Percentiles rank a stretch among this genome's conserved stretches.
Conservation (phyloP, 1,284 basidiomycete genomes). For the Coriolopsis trogii region DNA sequence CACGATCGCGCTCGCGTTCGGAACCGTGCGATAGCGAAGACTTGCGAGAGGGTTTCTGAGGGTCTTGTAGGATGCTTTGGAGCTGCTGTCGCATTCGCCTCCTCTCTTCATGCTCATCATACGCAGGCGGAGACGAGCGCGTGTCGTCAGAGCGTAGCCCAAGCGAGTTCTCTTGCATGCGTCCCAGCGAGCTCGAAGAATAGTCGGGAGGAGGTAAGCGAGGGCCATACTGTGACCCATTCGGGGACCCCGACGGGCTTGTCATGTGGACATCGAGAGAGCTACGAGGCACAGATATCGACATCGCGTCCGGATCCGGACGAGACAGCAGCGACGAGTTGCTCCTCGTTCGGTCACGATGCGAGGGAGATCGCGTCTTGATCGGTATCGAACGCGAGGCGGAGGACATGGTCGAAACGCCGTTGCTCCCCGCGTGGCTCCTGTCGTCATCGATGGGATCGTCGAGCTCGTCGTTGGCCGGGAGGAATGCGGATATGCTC, state of each 20-base stretch:
- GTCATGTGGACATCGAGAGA: conserved; percentile 35
- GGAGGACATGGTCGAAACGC: conserved; percentile 9
- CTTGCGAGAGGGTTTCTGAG: conserved; percentile 9
- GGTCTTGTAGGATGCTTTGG: conserved; percentile 24
- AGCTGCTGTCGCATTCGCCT: conserved; percentile 26
- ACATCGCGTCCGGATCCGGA: conserved; percentile 24
- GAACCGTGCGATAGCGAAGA: conserved; percentile 14
- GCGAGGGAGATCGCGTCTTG: conserved; percentile 28
- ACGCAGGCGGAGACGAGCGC: conserved; percentile 20
- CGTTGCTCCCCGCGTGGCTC: conserved; percentile 14
- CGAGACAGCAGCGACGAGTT: conserved; percentile 26
- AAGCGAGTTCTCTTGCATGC: conserved; percentile 20
- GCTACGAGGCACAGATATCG: conserved; percentile 38
- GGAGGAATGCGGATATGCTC: conserved; percentile 33
- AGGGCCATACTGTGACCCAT: conserved; percentile 22
- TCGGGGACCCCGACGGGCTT: conserved; percentile 36
- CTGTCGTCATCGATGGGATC: conserved; percentile 37
- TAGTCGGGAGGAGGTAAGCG: conserved; percentile 24
- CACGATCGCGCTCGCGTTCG: conserved; percentile 7
- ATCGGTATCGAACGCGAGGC: conserved; percentile 31
- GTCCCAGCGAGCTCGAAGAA: conserved; percentile 17
- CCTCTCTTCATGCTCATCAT: conserved; percentile 13
- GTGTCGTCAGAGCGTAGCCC: conserved; percentile 20
- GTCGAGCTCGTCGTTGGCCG: conserved; percentile 35
- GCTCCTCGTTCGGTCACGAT: conserved; percentile 25